These are phyloP conservation scores for Penicillium decumbens DNA, from an alignment of 2,329 filamentous ascomycete species.

Conservation along the genomic window DNA sequence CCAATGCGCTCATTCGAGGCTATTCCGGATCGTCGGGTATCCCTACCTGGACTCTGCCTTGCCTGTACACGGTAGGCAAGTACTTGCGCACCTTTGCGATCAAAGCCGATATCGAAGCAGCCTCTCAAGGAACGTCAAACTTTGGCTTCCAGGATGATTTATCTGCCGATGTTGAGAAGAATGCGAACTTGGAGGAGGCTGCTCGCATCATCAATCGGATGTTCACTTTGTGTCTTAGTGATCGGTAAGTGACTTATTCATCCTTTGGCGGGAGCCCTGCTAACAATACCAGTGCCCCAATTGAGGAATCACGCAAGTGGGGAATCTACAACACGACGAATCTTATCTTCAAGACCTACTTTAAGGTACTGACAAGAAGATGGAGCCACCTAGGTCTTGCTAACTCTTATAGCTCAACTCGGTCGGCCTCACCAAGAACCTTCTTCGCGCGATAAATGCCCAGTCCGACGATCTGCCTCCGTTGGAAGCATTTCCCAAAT, in stretches of 20 bases:
- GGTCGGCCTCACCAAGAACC: constrained; percentile 81
- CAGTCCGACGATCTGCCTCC: constrained; percentile 74
- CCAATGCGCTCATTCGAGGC: constrained; percentile 70
- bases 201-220: constrained; percentile 87
- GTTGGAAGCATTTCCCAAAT: constrained; percentile 73
- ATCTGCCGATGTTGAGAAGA: constrained; percentile 67
- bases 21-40: constrained; percentile 68
- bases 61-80: constrained; percentile 80
- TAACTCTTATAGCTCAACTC: constrained; percentile 62
- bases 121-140: constrained; percentile 45
- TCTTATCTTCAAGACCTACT: constrained; percentile 96
- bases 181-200: constrained; percentile 84
- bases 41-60: constrained; percentile 87
- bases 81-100: constrained; percentile 85
- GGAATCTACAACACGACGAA: constrained; percentile 94
- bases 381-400: background rate
- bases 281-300: constrained; percentile 57
- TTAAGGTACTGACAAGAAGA: constrained; percentile 55
- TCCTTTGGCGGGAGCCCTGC: background rate
- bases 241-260: constrained; percentile 59
- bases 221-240: constrained; percentile 83
- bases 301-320: constrained; percentile 94
- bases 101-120: constrained; percentile 70
- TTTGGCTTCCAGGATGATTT: constrained; percentile 73
- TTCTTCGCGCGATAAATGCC: constrained; percentile 76